These are phyloP conservation scores for Haematococcus lacustris DNA, from an alignment of 139 green algal species.

Conservation along the genomic window DNA sequence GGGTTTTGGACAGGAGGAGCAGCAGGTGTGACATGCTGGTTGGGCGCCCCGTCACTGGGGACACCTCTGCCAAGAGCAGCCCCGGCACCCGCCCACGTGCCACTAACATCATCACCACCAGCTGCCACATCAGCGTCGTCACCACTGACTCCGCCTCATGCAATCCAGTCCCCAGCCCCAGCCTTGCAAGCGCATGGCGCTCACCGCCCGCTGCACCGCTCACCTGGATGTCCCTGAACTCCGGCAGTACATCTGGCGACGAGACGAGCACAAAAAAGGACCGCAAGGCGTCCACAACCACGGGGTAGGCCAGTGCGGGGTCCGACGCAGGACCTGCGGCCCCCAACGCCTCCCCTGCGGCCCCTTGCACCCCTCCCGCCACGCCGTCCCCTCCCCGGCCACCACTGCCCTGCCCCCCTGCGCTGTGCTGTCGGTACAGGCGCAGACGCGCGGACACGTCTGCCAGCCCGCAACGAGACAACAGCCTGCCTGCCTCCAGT, in stretches of 20 bases:
- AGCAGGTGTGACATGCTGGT: not conserved
- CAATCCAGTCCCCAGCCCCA: not conserved
- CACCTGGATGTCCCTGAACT: conserved; percentile 64
- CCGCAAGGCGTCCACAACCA: conserved; percentile 51
- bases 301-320: conserved; percentile 40
- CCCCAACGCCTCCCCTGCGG: not conserved
- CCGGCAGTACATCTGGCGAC: conserved; percentile 59
- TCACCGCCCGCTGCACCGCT: not conserved
- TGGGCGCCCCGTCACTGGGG: not conserved
- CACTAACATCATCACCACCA: not conserved
- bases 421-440: conserved; percentile 31
- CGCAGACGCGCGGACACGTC: conserved; percentile 56
- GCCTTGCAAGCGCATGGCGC: not conserved
- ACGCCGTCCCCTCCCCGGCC: not conserved
- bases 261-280: conserved; percentile 65
- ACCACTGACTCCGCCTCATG: not conserved
- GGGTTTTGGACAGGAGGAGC: no score
- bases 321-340: conserved; percentile 34
- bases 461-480: conserved; percentile 46
- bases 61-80: not conserved
- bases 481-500: conserved; percentile 43
- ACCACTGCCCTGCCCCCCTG: not conserved
- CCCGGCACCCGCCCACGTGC: not conserved
- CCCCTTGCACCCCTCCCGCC: not conserved
- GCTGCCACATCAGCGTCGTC: no score